A percentile compares a stretch with the other conserved stretches of the same genome.
Conservation (phyloP, 768 basidiomycete genomes). For the Cantharellus anzutake region DNA sequence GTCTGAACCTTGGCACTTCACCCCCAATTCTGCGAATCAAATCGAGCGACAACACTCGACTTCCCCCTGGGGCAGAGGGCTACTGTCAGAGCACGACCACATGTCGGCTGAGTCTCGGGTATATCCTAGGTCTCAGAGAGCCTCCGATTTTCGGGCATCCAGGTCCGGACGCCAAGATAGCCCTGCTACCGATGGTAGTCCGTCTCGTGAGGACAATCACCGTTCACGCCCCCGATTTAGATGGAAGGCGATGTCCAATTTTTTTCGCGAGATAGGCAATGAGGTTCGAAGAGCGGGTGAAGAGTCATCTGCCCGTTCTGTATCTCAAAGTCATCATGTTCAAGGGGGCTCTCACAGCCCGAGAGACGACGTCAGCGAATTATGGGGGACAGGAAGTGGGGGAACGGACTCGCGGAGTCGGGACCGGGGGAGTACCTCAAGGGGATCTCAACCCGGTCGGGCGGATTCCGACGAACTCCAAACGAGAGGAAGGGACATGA, state of each 20-base stretch:
- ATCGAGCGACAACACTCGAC: no score
- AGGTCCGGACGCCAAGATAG: no score
- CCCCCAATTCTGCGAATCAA: no score
- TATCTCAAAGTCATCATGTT: neutral
- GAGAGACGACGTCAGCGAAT: neutral
- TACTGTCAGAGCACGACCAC: no score
- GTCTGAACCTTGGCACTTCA: no score
- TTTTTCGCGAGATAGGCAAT: neutral
- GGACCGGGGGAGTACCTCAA: neutral
- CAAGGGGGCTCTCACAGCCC: neutral
- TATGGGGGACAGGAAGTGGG: constrained; percentile 1
- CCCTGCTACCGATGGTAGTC: no score
- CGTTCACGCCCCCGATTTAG: neutral
- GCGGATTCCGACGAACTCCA: neutral
- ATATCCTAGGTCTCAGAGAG: no score
- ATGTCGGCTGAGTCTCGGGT: no score
- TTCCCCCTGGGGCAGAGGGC: no score
- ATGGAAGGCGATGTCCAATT: neutral
- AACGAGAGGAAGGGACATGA: neutral
- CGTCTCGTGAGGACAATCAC: no score
- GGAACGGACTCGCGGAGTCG: neutral
- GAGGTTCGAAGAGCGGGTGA: neutral
- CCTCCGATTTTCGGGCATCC: no score
- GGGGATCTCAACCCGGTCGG: neutral
- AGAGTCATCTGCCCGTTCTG: neutral